Base-by-base conservation (phyloP, 371 early-diverging fungal genomes). In the Vairimorpha ceranae region DNA sequence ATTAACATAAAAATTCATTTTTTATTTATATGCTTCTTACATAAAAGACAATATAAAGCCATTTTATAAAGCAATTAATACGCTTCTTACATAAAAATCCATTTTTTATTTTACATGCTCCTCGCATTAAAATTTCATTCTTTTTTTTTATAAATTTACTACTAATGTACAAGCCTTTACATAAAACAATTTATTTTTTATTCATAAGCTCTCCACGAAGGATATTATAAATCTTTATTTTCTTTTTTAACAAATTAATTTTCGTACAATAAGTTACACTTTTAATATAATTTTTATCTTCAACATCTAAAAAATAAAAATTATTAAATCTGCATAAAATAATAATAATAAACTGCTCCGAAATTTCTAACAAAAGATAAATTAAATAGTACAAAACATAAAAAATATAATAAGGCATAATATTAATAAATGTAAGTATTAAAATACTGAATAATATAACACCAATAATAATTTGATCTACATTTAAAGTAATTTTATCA, bases 401-500 rank as follows among this genome's bases (percentile, higher is more conserved):
- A 17, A 35, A 35, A 1, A 61, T 17, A 61, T 61, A 61, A 19
- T 61, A 61, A 35, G 6, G 8, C 19, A 61, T 21, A 2, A 61
- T 19, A 61, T 32, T 61, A 23, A 61, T 35, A 32, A 14, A 61
- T 2, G 21, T 35, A 12, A 61, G 36, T 12, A 36, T 6, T 1
- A 25, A 61, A 25, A 61, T 61, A 61, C 61, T 61, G 41, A 72
- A 72, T 19, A 72, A 38, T 43, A 72, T 19, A 10, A 48, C 65
- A 43, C 48, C 27, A 41, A 72, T 25, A 33, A 72, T 56, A 30
- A 72, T 65, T 29, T 72, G 72, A 45, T 72, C 72, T 25, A 43
- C 61, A 15, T 35, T 65, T 17, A 72, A 43, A 12, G 36, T 43
- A 2, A 72, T 36, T 8, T 23, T 38, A 19, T 72, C 72, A 19